Conservation (phyloP, 352 stramenopile genomes). For the Pythium aristosporum region DNA sequence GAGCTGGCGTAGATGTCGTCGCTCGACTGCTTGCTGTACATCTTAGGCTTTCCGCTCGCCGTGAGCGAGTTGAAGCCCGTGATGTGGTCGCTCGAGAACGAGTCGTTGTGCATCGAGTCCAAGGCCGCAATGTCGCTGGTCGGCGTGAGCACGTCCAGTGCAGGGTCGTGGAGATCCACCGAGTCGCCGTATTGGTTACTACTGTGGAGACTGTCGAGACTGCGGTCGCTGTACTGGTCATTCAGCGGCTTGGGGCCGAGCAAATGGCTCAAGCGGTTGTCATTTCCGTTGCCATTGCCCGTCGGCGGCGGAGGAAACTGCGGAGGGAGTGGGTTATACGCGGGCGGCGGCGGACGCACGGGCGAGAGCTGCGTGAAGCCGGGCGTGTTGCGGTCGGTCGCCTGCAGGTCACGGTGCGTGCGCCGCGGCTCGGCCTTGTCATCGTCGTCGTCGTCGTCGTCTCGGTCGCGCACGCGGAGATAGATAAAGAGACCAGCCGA, state of each 20-base stretch:
- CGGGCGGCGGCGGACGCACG: constrained; percentile 1
- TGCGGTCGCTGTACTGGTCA: constrained; percentile 8
- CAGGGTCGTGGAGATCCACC: constrained; percentile 49
- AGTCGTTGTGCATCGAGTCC: constrained; percentile 11
- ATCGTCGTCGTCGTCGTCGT: constrained; percentile 39
- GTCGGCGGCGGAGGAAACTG: too few species aligned
- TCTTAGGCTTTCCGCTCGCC: constrained; percentile 15
- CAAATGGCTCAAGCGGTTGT: constrained; percentile 15
- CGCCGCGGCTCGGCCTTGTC: constrained; percentile 16
- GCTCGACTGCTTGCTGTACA: constrained; percentile 3
- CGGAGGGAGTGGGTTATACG: neutral
- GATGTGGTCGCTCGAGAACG: constrained; percentile 21
- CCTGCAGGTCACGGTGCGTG: constrained; percentile 9
- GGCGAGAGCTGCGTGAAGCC: constrained; percentile 23
- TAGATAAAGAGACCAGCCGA: constrained; percentile 53
- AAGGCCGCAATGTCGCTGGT: constrained; percentile 51
- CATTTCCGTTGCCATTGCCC: neutral
- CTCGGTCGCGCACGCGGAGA: constrained; percentile 32
- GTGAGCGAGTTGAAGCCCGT: constrained; percentile 22
- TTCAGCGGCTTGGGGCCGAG: constrained; percentile 22
- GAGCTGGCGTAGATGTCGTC: constrained; percentile 13
- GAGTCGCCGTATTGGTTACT: constrained; percentile 14
- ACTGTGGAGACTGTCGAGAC: constrained; percentile 1
- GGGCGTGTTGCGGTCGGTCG: neutral
- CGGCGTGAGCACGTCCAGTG: constrained; percentile 63